Base-by-base conservation (phyloP, 306 rosid genomes). In the Gastrolobium villosum region DNA sequence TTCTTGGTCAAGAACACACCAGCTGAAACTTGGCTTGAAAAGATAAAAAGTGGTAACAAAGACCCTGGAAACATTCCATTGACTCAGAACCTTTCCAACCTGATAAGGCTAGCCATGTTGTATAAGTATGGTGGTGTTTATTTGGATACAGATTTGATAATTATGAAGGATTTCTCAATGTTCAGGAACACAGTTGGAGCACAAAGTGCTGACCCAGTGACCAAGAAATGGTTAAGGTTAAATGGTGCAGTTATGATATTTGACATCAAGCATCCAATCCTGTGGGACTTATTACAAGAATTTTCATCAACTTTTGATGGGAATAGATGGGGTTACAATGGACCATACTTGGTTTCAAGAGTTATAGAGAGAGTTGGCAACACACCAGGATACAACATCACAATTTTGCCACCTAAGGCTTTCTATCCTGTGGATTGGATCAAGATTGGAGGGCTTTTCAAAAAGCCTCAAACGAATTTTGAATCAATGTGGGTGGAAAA, bases 51-150 rank as follows among this genome's bases (percentile, higher is more conserved):
- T 36, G 99, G 97, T 60, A 86, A 87, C 14, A 86, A 65, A 65
- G 97, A 93, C 76, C 99, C 98, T 5, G 99, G 99, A 61, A 88
- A 83, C 86, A 91, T 92, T 81, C 89, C 94, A 28, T 71, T 92
- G 72, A 80, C 85, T 67, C 98, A 91, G 83, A 93, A 95, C 46
- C 84, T 88, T 61, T 93, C 98, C 5, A 93, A 95, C 76, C 43
- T 95, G 45, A 68, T 93, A 14, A 88, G 98, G 66, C 91, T 92
- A 2, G 89, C 86, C 41, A 79, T 82, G 76, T 13, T 95, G 5
- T 91, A 88, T 87, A 91, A 85, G 68, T 90, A 92, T 71, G 99
- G 97, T 20, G 97, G 96, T 8, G 65, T 91, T 4, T 95, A 92
- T 64, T 34, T 95, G 14, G 99, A 92, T 83, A 82, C 87, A 4